phyloP scores from a whole-genome alignment of 805 yeast species.

The Kluyveromyces wickerhamii region DNA sequence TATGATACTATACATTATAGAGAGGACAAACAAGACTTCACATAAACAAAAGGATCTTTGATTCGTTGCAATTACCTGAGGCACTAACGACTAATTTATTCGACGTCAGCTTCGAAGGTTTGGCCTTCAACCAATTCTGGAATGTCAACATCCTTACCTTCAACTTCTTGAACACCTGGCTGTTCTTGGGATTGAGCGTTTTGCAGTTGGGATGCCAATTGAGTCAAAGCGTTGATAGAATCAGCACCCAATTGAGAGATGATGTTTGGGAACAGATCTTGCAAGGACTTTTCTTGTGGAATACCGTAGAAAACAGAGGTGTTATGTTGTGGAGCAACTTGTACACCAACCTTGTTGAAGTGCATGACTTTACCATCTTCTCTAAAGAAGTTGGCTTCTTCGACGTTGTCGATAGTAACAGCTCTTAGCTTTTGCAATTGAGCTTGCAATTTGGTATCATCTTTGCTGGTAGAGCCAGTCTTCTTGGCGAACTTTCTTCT shows the following conservation, averaged over 20 bases:
- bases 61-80: no score
- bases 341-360: constrained; percentile 94
- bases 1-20: no score
- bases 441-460: constrained; percentile 85
- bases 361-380: constrained; percentile 95
- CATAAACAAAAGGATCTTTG: no score
- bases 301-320: constrained; percentile 92
- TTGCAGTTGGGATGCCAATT: constrained; percentile 85
- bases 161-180: constrained; percentile 40
- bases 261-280: constrained; percentile 89
- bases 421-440: constrained; percentile 85
- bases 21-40: no score
- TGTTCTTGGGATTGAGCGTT: constrained; percentile 44
- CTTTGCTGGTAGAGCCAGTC: constrained; percentile 44
- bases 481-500: constrained; percentile 89
- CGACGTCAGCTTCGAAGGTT: constrained; percentile 34
- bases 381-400: constrained; percentile 96
- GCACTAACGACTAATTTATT: no score
- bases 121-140: constrained; percentile 41
- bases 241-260: constrained; percentile 96
- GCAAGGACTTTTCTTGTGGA: constrained; percentile 85
- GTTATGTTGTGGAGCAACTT: constrained; percentile 84
- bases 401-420: constrained; percentile 79
- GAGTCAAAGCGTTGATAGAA: constrained; percentile 79
- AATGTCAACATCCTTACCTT: constrained; percentile 56